These are phyloP conservation scores for Simmondsia chinensis DNA, from an alignment of 148 eudicot species.

Conservation along the genomic window DNA sequence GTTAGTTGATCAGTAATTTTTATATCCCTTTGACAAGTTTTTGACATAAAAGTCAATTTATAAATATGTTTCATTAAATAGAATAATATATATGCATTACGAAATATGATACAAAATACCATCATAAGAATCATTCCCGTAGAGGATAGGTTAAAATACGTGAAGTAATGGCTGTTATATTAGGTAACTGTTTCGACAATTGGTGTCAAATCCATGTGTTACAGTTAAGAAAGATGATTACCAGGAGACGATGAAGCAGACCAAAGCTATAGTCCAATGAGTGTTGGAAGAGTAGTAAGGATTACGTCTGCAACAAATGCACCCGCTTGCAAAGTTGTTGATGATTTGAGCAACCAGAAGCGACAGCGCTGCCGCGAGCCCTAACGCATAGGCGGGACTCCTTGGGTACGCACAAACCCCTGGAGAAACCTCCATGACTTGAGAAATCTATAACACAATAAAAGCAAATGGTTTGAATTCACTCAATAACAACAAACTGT, in stretches of 20 bases:
- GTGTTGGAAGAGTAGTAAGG: slow-evolving; percentile 35
- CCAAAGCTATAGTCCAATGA: slow-evolving; percentile 48
- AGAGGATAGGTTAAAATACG: not conserved
- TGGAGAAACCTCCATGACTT: slow-evolving; percentile 37
- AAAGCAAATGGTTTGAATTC: not conserved
- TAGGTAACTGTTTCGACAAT: too few relatives aligned
- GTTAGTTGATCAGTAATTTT: too few relatives aligned
- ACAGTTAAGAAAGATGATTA: slow-evolving; percentile 27
- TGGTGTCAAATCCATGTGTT: too few relatives aligned
- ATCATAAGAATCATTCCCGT: too few relatives aligned
- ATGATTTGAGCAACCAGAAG: slow-evolving; percentile 67
- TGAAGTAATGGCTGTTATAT: too few relatives aligned
- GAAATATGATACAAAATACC: too few relatives aligned
- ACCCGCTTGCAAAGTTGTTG: slow-evolving; percentile 54
- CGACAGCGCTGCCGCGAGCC: slow-evolving; percentile 51
- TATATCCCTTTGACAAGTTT: too few relatives aligned
- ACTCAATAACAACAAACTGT: not conserved
- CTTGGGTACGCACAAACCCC: slow-evolving; percentile 61
- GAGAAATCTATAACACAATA: slow-evolving; percentile 39
- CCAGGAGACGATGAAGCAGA: slow-evolving; percentile 84
- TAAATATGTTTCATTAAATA: too few relatives aligned
- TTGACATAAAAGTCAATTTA: too few relatives aligned
- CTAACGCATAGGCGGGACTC: slow-evolving; percentile 73
- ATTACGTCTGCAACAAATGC: slow-evolving; percentile 61
- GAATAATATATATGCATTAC: too few relatives aligned